Evolutionary conservation across 2,329 filamentous ascomycete genomes (phyloP).

Genomic region (Graphiopsis chlorocephala): DNA sequence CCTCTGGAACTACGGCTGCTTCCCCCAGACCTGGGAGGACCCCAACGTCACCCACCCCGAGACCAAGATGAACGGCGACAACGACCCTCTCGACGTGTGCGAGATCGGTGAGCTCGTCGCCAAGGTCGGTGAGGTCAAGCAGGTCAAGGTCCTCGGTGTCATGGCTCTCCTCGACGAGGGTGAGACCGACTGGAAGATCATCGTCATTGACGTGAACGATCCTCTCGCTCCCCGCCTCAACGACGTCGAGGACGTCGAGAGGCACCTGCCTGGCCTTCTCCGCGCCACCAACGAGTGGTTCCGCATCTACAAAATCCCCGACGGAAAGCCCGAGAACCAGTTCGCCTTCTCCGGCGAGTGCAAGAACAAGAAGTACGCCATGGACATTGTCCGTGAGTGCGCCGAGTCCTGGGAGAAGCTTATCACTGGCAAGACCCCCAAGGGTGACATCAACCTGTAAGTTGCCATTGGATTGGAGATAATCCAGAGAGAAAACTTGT

Average conservation of each 20-base stretch:
- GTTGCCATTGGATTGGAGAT: constrained; percentile 38
- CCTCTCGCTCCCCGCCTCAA: constrained; percentile 94
- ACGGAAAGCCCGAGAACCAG: constrained; percentile 99
- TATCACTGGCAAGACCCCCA: constrained; percentile 80
- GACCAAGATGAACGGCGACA: constrained; percentile 99
- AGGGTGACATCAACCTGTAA: constrained; percentile 78
- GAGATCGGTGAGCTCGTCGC: constrained; percentile 98
- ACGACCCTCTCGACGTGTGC: constrained; percentile 98
- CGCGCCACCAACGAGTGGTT: constrained; percentile 99
- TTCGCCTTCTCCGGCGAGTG: constrained; percentile 99
- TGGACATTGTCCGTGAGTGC: constrained; percentile 93
- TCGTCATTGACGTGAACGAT: constrained; percentile 98
- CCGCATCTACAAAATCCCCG: constrained; percentile 99
- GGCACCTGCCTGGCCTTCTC: constrained; percentile 93
- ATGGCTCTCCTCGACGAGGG: constrained; percentile 99
- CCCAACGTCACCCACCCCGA: constrained; percentile 93
- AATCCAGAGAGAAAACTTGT: too few relatives aligned
- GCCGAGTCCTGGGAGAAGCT: constrained; percentile 96
- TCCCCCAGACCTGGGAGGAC: constrained; percentile 99
- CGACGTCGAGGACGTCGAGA: constrained; percentile 98
- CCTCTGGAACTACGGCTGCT: constrained; percentile 99
- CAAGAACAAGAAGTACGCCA: constrained; percentile 99
- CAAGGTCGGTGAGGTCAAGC: constrained; percentile 95
- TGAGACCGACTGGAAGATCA: constrained; percentile 99
- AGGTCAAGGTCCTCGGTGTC: constrained; percentile 99